These are phyloP conservation scores for Pelargonium myrrhifolium DNA, from an alignment of 441 rosid species.

Conservation along the genomic window DNA sequence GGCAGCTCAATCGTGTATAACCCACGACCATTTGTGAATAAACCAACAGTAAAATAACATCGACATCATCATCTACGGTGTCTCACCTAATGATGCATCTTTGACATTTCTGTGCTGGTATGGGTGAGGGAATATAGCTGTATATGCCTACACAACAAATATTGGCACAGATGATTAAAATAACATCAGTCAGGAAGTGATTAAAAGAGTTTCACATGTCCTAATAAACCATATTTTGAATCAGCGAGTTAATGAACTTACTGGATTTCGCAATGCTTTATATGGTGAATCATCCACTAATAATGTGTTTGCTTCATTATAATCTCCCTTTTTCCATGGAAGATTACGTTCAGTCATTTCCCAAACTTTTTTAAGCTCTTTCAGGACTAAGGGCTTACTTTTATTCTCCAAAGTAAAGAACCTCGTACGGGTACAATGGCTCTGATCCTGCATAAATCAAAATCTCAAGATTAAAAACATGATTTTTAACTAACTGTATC, in stretches of 20 bases:
- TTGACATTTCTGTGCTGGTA: constrained; percentile 28
- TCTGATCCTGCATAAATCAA: constrained; percentile 34
- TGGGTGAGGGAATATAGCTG: constrained; percentile 48
- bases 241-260: constrained; percentile 20
- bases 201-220: constrained; percentile 5
- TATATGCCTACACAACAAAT: constrained; percentile 37
- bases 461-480: background rate
- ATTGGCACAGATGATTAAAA: constrained; percentile 2
- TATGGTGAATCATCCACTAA: constrained; percentile 61
- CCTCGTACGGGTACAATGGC: constrained; percentile 35
- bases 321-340: constrained; percentile 37
- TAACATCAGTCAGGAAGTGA: constrained; percentile 9
- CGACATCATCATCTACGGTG: background rate
- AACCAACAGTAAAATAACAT: constrained; percentile 6
- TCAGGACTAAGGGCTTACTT: constrained; percentile 47
- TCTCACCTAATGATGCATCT: constrained; percentile 56
- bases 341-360: constrained; percentile 25
- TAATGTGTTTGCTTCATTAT: constrained; percentile 48
- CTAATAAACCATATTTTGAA: background rate
- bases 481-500: background rate
- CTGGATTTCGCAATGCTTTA: constrained; percentile 58
- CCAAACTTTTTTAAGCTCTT: constrained; percentile 53
- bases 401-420: constrained; percentile 33
- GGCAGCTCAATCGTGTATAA: background rate
- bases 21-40: background rate